Conservation (phyloP, 805 yeast genomes). For the Barnettozyma populi region DNA sequence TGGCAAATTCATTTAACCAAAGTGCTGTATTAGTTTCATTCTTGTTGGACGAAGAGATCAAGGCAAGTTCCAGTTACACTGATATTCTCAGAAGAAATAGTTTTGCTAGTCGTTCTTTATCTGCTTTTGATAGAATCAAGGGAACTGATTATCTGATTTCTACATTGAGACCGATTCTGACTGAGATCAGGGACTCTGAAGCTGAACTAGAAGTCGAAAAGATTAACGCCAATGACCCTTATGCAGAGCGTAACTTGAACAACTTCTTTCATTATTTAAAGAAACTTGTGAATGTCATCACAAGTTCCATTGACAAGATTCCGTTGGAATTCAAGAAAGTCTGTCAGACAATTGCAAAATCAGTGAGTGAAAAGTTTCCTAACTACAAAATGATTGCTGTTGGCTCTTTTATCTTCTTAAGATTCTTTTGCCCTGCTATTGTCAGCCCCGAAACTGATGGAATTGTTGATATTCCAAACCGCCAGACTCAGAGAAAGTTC, state of each 20-base stretch:
- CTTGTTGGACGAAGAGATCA: slow-evolving; percentile 58
- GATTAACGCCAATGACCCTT: slow-evolving; percentile 31
- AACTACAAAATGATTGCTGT: slow-evolving; percentile 65
- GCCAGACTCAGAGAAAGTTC: slow-evolving; percentile 53
- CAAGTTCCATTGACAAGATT: slow-evolving; percentile 46
- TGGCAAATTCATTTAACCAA: slow-evolving; percentile 42
- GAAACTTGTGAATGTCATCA: slow-evolving; percentile 54
- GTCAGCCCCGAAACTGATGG: slow-evolving; percentile 69
- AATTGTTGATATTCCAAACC: slow-evolving; percentile 34
- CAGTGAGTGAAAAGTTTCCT: slow-evolving; percentile 58
- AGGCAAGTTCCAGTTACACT: slow-evolving; percentile 52
- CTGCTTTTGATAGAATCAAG: slow-evolving; percentile 62
- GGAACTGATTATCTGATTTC: slow-evolving; percentile 53
- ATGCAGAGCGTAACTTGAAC: slow-evolving; percentile 34
- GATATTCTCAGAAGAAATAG: slow-evolving; percentile 79
- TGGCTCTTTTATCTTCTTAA: slow-evolving; percentile 79
- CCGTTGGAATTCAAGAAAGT: slow-evolving; percentile 72
- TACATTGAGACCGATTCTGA: slow-evolving; percentile 52
- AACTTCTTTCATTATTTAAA: slow-evolving; percentile 52
- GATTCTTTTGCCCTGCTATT: slow-evolving; percentile 83
- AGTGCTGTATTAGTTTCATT: slow-evolving; percentile 44
- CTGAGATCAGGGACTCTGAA: slow-evolving; percentile 43
- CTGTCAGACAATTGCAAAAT: slow-evolving; percentile 55
- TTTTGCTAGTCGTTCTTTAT: slow-evolving; percentile 71
- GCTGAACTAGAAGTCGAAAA: slow-evolving; percentile 66